A percentile compares a stretch with the other conserved stretches of the same genome.
phyloP scores from a whole-genome alignment of 169 alveolate species.

The Eimeria brunetti region DNA sequence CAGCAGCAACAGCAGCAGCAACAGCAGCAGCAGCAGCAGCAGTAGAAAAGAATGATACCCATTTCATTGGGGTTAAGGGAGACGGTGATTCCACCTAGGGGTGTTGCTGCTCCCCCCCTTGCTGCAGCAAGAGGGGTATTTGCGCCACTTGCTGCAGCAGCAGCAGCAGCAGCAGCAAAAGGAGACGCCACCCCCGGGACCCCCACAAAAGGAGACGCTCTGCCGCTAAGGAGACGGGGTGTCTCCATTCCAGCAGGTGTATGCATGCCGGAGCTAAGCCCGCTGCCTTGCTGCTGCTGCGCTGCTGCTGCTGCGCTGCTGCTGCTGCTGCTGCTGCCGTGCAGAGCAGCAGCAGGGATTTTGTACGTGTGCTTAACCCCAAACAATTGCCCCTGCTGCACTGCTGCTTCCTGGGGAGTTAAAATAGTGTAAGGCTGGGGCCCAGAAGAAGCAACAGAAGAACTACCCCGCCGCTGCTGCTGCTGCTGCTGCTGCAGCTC shows the following conservation, averaged over 20 bases:
- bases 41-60: conserved; percentile 45
- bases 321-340: not conserved
- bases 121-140: conserved; percentile 31
- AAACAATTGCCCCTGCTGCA: conserved; percentile 75
- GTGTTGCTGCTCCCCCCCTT: conserved; percentile 37
- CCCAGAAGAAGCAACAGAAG: conserved; percentile 67
- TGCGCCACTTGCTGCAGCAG: conserved; percentile 55
- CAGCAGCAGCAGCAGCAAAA: conserved; percentile 12
- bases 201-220: conserved; percentile 23
- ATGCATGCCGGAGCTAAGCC: conserved; percentile 32
- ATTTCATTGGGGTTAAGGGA: conserved; percentile 74
- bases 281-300: conserved; percentile 33
- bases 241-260: conserved; percentile 71
- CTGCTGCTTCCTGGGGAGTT: conserved; percentile 56
- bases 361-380: conserved; percentile 75
- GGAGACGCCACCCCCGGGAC: conserved; percentile 56
- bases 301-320: conserved; percentile 26
- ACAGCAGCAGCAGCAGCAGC: not conserved
- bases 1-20: not conserved
- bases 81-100: conserved; percentile 59
- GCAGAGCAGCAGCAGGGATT: conserved; percentile 25
- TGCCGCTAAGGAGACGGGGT: conserved; percentile 33
- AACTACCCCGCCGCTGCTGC: conserved; percentile 46
- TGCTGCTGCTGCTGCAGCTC: conserved; percentile 36
- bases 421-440: conserved; percentile 64